A percentile compares a stretch with the other conserved stretches of the same genome.
phyloP scores from a whole-genome alignment of 768 basidiomycete species.

The Pleurotus tuoliensis region DNA sequence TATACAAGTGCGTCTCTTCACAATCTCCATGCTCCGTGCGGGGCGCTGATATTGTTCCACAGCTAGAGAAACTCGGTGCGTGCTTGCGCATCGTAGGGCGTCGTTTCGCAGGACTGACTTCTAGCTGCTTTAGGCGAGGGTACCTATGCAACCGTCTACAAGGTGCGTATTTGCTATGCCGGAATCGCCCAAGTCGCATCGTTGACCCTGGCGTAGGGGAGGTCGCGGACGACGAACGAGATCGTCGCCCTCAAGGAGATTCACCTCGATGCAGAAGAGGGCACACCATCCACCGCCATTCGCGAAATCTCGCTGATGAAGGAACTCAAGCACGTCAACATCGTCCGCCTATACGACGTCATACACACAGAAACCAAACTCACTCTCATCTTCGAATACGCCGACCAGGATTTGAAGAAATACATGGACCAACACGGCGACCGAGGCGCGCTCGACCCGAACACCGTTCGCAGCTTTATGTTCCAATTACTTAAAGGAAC shows the following conservation, averaged over 20 bases:
- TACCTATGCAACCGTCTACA: constrained; percentile 96
- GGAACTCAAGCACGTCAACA: constrained; percentile 98
- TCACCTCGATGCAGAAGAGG: constrained; percentile 98
- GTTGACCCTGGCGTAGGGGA: constrained; percentile 50
- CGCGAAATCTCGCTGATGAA: constrained; percentile 99
- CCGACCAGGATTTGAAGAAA: constrained; percentile 97
- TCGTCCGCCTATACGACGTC: constrained; percentile 96
- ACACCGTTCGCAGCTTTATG: constrained; percentile 95
- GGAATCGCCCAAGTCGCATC: too few species aligned
- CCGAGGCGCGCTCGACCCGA: constrained; percentile 87
- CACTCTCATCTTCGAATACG: constrained; percentile 97
- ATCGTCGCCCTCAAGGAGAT: constrained; percentile 99
- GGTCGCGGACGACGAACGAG: constrained; percentile 96
- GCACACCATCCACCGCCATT: constrained; percentile 97
- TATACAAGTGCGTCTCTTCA: constrained; percentile 38
- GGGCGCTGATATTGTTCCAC: neutral
- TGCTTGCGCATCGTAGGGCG: neutral
- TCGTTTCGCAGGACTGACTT: too few species aligned
- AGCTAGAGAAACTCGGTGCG: constrained; percentile 88
- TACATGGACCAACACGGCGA: constrained; percentile 99
- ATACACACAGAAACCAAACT: constrained; percentile 99
- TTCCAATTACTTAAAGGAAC: constrained; percentile 96
- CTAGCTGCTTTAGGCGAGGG: constrained; percentile 64
- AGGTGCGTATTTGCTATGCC: constrained; percentile 44
- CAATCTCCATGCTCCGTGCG: too few species aligned